phyloP scores from a whole-genome alignment of 2,329 filamentous ascomycete genomes.

The Alternaria solani region DNA sequence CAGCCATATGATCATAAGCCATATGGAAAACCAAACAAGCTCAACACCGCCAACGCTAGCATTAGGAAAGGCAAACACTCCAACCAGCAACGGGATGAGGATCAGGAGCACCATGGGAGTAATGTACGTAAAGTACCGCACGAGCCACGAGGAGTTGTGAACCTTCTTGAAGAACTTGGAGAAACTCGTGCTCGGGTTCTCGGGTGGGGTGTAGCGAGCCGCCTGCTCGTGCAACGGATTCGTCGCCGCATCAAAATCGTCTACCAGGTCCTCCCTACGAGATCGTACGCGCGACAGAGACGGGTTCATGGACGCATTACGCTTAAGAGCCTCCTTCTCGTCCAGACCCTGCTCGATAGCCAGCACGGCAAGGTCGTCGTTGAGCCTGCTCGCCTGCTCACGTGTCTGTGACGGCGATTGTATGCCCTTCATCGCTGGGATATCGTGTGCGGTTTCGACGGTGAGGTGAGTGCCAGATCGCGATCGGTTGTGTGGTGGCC shows the following conservation, averaged over 20 bases:
- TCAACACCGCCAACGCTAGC: conserved; percentile 76
- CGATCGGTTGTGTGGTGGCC: conserved; percentile 22
- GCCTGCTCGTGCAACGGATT: conserved; percentile 74
- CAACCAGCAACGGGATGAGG: conserved; percentile 73
- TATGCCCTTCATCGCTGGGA: conserved; percentile 37
- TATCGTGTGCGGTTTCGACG: conserved; percentile 56
- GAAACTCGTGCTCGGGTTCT: conserved; percentile 67
- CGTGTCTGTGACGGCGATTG: conserved; percentile 64
- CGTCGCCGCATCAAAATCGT: conserved; percentile 73
- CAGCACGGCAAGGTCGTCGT: conserved; percentile 72
- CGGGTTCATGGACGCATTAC: conserved; percentile 46
- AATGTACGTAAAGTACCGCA: conserved; percentile 77
- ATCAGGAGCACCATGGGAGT: conserved; percentile 69
- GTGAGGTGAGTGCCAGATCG: conserved; percentile 56
- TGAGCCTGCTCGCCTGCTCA: conserved; percentile 67
- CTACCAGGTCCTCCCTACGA: conserved; percentile 64
- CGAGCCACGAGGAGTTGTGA: conserved; percentile 70
- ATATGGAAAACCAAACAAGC: conserved; percentile 91
- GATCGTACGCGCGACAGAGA: conserved; percentile 63
- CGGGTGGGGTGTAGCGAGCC: conserved; percentile 69
- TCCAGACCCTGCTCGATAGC: conserved; percentile 70
- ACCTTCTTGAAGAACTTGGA: conserved; percentile 71
- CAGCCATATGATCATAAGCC: conserved; percentile 93
- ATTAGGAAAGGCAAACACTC: conserved; percentile 65
- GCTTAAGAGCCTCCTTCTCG: conserved; percentile 50